Conservation (phyloP, 148 eudicot genomes). For the Rhododendron griersonianum region DNA sequence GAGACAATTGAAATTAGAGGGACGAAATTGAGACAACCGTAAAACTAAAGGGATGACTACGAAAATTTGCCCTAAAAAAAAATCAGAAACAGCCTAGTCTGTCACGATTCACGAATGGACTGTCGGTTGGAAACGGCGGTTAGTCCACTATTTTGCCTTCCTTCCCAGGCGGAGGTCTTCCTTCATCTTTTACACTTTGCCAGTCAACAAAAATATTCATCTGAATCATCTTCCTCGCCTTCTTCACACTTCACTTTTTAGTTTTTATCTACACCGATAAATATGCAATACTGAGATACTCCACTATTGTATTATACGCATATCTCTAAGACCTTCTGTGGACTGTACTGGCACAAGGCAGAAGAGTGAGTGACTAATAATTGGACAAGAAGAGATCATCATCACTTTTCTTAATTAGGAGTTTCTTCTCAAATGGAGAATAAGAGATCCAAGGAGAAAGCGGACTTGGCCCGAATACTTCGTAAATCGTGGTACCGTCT, state of each 20-base stretch:
- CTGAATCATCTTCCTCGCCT: no score
- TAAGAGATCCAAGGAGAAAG: slow-evolving; percentile 18
- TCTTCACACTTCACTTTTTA: no score
- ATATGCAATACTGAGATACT: not conserved
- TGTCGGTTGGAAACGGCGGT: not conserved
- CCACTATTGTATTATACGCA: not conserved
- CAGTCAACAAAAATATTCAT: no score
- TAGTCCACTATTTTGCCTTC: not conserved
- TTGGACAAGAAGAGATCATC: not conserved
- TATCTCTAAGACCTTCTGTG: not conserved
- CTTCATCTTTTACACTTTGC: no score
- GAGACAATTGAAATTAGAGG: no score
- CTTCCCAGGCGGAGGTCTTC: no score
- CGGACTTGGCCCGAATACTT: slow-evolving; percentile 45
- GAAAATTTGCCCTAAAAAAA: no score
- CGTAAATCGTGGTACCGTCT: slow-evolving; percentile 80
- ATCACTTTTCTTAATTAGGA: not conserved
- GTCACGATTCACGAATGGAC: not conserved
- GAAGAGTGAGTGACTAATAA: not conserved
- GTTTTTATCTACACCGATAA: not conserved
- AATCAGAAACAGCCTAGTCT: not conserved
- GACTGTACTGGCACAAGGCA: not conserved
- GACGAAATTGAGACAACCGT: no score
- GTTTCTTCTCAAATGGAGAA: slow-evolving; percentile 13
- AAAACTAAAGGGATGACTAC: no score